Conservation (phyloP, 1,284 basidiomycete genomes). For the Vanrija pseudolonga region DNA sequence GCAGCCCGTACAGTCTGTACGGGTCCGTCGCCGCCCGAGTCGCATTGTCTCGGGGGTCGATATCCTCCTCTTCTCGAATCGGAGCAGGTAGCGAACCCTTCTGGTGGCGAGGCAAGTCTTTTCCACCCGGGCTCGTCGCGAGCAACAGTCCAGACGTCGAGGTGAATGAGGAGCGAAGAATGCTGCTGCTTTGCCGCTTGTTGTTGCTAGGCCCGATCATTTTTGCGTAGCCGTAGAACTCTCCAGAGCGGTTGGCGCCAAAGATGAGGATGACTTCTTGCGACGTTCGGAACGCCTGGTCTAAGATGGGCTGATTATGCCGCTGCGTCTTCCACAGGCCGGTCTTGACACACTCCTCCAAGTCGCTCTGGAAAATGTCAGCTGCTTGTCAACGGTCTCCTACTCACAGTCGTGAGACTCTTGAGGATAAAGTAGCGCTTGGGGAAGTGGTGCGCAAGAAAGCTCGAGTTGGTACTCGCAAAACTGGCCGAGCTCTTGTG, state of each 20-base stretch:
- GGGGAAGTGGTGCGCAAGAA: constrained; percentile 72
- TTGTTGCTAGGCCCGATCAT: constrained; percentile 41
- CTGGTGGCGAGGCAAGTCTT: not conserved
- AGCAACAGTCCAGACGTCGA: not conserved
- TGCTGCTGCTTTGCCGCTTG: constrained; percentile 10
- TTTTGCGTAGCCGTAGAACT: constrained; percentile 81
- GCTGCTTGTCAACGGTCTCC: not conserved
- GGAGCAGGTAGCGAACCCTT: constrained; percentile 14
- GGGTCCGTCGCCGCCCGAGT: constrained; percentile 14
- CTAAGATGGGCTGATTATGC: constrained; percentile 85
- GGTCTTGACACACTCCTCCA: constrained; percentile 76
- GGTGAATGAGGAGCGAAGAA: constrained; percentile 30
- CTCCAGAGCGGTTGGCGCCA: constrained; percentile 76
- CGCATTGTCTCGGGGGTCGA: constrained; percentile 7
- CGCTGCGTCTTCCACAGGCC: constrained; percentile 88
- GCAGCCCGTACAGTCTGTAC: not conserved
- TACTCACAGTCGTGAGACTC: constrained; percentile 68
- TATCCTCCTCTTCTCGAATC: constrained; percentile 26
- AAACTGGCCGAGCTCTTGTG: constrained; percentile 58
- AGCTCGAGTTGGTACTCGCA: constrained; percentile 51
- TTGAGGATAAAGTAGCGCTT: constrained; percentile 90
- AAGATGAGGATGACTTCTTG: constrained; percentile 84
- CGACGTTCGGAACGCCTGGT: constrained; percentile 85
- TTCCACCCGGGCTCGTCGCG: no score
- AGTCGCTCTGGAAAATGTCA: constrained; percentile 60